Conservation (phyloP, 73 alveolate genomes). For the Tetrahymena malaccensis region DNA sequence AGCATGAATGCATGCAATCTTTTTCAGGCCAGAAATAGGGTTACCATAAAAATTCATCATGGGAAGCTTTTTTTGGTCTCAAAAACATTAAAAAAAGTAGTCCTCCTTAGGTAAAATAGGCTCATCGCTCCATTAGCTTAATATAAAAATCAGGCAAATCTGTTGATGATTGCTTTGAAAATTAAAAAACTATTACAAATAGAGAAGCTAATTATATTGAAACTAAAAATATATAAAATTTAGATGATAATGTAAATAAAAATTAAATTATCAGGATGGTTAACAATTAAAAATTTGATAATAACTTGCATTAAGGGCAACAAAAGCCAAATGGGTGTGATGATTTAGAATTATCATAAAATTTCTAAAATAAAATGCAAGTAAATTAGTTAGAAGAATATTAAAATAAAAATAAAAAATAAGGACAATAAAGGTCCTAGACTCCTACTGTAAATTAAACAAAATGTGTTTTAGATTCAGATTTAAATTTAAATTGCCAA, state of each 20-base stretch:
- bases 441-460: not conserved
- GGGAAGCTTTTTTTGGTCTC: not conserved
- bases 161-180: not conserved
- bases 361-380: not conserved
- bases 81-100: not conserved
- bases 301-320: not conserved
- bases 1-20: not conserved
- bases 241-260: not conserved
- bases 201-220: not conserved
- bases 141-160: not conserved
- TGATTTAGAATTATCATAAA: not conserved
- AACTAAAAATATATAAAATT: too few relatives aligned
- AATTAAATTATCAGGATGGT: too few relatives aligned
- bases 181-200: not conserved
- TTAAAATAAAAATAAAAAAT: not conserved
- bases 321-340: not conserved
- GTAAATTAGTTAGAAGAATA: not conserved
- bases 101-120: not conserved
- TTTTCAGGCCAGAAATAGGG: not conserved
- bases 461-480: not conserved
- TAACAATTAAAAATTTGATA: not conserved
- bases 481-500: not conserved
- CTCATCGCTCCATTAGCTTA: not conserved
- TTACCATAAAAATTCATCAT: not conserved
- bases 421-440: not conserved